Conservation (phyloP, 2,329 filamentous ascomycete species). For the Colletotrichum truncatum region DNA sequence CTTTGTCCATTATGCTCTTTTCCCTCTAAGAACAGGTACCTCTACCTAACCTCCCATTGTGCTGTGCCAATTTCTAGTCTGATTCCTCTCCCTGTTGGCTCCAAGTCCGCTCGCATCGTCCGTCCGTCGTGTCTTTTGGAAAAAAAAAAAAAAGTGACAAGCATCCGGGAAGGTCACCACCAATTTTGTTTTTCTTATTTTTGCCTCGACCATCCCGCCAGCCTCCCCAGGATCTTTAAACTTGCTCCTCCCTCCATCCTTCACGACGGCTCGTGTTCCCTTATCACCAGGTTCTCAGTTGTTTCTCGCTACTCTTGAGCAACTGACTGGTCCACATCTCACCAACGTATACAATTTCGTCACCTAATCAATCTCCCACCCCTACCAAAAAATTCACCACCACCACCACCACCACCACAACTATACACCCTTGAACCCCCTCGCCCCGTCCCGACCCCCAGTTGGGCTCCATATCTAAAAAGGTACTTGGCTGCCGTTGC, state of each 20-base stretch:
- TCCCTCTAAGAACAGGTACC: neutral
- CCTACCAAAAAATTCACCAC: neutral
- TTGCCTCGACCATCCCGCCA: neutral
- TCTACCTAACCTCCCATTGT: neutral
- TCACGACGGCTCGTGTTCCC: neutral
- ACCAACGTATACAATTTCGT: neutral
- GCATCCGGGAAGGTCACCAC: conserved; percentile 14
- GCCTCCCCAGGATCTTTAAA: neutral
- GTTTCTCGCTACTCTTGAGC: neutral
- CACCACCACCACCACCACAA: neutral
- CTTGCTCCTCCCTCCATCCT: neutral
- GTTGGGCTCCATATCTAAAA: conserved; percentile 22
- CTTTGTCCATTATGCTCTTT: neutral
- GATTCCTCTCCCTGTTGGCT: too few relatives aligned
- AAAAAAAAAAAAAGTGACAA: neutral
- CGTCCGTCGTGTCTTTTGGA: too few relatives aligned
- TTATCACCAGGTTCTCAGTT: neutral
- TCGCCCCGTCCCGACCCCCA: conserved; percentile 16
- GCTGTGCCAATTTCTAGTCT: neutral
- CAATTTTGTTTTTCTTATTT: conserved; percentile 6
- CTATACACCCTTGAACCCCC: neutral
- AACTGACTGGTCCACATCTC: neutral
- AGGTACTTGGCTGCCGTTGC: conserved; percentile 21
- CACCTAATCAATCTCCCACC: neutral
- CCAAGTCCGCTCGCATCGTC: neutral